Evolutionary conservation across 2,329 filamentous ascomycete genomes (phyloP).

Genomic region (Aspergillus oerlinghausenensis): DNA sequence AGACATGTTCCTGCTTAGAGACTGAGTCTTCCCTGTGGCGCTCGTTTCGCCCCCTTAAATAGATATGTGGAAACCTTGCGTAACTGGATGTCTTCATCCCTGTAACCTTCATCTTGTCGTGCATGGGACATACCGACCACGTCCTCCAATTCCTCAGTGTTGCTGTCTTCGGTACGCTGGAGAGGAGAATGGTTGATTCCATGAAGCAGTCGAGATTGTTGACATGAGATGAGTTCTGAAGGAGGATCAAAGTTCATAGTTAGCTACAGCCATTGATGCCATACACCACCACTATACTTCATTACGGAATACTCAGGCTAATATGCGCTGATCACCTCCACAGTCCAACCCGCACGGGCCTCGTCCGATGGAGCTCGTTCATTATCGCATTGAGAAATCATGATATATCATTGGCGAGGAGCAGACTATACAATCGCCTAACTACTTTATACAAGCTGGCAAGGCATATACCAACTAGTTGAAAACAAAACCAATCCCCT

Average conservation of each 20-base stretch:
- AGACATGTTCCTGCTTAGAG: neutral
- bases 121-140: constrained; percentile 35
- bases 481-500: constrained; percentile 2
- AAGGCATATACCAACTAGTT: neutral
- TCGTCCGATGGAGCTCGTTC: neutral
- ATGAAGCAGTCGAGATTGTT: constrained; percentile 55
- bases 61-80: constrained; percentile 58
- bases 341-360: neutral
- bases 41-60: constrained; percentile 29
- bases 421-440: neutral
- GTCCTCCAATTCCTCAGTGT: constrained; percentile 56
- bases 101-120: neutral
- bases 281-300: neutral
- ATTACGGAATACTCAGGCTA: neutral
- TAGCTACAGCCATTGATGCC: neutral
- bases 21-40: neutral
- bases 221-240: constrained; percentile 46
- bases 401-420: neutral
- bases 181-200: constrained; percentile 39
- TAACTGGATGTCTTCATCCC: constrained; percentile 65
- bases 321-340: neutral
- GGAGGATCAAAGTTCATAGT: constrained; percentile 56
- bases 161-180: constrained; percentile 53
- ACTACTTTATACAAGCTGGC: neutral
- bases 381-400: neutral